Percentiles rank a stretch among this genome's conserved stretches.
These are phyloP conservation scores for Salix exigua DNA, from an alignment of 345 rosid species.

Conservation along the genomic window DNA sequence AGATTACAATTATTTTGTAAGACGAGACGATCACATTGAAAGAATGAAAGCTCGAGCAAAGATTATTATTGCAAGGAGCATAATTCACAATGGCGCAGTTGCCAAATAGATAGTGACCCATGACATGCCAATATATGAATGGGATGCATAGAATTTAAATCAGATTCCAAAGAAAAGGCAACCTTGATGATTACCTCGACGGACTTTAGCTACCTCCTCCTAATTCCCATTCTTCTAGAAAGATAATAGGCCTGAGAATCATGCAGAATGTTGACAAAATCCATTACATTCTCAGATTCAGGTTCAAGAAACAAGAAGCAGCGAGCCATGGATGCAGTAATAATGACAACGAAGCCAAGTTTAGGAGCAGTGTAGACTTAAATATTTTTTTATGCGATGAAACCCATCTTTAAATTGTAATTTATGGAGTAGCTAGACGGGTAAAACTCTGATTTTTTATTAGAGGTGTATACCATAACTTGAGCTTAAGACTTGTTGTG, in stretches of 20 bases:
- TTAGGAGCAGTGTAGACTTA: background rate
- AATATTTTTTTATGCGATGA: too few species aligned
- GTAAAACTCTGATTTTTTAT: too few species aligned
- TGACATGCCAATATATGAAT: background rate
- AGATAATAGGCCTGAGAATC: background rate
- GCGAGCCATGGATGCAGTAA: background rate
- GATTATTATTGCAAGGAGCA: background rate
- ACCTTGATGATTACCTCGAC: background rate
- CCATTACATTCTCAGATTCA: background rate
- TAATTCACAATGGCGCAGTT: background rate
- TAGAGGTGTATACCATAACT: accelerated
- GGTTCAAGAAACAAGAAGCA: background rate
- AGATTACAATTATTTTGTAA: too few species aligned
- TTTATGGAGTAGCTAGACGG: accelerated
- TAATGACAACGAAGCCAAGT: background rate
- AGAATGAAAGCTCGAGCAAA: too few species aligned
- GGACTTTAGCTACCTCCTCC: too few species aligned
- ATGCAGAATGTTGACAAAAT: background rate
- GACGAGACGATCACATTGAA: too few species aligned
- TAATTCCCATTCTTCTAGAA: too few species aligned
- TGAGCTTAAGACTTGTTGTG: accelerated
- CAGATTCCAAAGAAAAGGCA: background rate
- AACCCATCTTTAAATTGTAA: too few species aligned
- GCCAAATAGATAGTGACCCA: background rate
- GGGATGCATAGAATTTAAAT: background rate